Evolutionary conservation across 2,329 filamentous ascomycete species (phyloP).

Genomic region (Pestalotiopsis sp.): DNA sequence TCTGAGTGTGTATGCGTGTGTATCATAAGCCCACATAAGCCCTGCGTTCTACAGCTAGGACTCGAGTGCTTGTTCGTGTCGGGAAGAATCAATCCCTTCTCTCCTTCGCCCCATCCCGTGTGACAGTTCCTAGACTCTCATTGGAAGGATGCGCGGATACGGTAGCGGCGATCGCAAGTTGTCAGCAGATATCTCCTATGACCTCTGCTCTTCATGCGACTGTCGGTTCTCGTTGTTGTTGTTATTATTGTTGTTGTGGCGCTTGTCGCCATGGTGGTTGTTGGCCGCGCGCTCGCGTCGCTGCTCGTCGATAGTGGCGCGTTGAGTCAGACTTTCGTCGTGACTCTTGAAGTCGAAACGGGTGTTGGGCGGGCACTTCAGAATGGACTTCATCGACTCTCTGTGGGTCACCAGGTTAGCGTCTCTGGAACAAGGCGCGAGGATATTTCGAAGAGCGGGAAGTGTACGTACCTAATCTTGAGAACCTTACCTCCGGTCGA

Average conservation of each 20-base stretch:
- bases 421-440: neutral
- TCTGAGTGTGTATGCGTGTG: neutral
- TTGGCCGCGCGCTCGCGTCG: conserved; percentile 78
- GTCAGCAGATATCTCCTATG: conserved; percentile 21
- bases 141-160: too few species aligned
- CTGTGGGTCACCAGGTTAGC: conserved; percentile 48
- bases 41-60: neutral
- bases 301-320: conserved; percentile 86
- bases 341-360: conserved; percentile 95
- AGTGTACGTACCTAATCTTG: conserved; percentile 79
- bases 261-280: conserved; percentile 37
- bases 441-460: neutral
- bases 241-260: conserved; percentile 32
- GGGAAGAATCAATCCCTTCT: neutral
- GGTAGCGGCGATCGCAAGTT: too few species aligned
- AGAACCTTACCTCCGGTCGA: conserved; percentile 92
- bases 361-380: conserved; percentile 85
- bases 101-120: neutral
- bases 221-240: conserved; percentile 20
- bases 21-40: neutral
- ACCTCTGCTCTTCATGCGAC: conserved; percentile 33
- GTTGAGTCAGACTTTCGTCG: conserved; percentile 92
- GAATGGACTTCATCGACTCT: conserved; percentile 90
- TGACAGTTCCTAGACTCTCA: too few species aligned
- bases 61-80: neutral